Evolutionary conservation across 805 yeast species (phyloP), one percentile per base, ranked within the genome.

Genomic region (Suhomyces sp.): DNA sequence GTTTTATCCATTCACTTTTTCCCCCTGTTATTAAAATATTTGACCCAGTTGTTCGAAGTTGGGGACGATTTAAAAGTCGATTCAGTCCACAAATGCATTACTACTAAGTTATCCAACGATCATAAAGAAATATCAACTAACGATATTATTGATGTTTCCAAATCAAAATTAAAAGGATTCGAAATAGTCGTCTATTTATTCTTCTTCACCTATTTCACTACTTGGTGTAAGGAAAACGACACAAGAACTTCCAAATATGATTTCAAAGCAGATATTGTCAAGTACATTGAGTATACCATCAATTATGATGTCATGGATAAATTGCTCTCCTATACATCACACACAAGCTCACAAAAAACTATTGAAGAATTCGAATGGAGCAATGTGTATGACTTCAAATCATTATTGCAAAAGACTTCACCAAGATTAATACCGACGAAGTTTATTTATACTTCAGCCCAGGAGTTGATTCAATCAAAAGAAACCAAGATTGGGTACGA

Each of bases 261-360:
- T 42, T 82, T 81, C 46, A 72, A 72, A 25, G 60, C 60, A 17
- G 73, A 71, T 27, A 76, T 83, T 18, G 74, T 81, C 41, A 67
- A 66, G 19, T 85, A 86, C 38, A 72, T 83, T 63, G 74, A 74
- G 23, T 56, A 61, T 31, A 70, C 77, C 12, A 77, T 83, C 6
- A 76, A 76, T 31, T 63, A 73, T 19, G 93, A 91, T 25, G 86
- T 86, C 0, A 60, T 83, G 44, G 93, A 85, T 51, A 83, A 79
- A 48, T 55, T 85, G 15, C 60, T 85, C 47, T 71, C 77, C 14
- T 62, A 76, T 26, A 56, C 82, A 2, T 81, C 88, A 1, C 88
- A 80, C 35, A 72, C 83, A 3, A 36, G 61, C 0, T 59, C 71
- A 2, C 52, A 59, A 0, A 40, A 59, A 6, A 61, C 72, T 3